phyloP scores from a whole-genome alignment of 768 basidiomycete genomes.

The Xerocomus spinulosus region DNA sequence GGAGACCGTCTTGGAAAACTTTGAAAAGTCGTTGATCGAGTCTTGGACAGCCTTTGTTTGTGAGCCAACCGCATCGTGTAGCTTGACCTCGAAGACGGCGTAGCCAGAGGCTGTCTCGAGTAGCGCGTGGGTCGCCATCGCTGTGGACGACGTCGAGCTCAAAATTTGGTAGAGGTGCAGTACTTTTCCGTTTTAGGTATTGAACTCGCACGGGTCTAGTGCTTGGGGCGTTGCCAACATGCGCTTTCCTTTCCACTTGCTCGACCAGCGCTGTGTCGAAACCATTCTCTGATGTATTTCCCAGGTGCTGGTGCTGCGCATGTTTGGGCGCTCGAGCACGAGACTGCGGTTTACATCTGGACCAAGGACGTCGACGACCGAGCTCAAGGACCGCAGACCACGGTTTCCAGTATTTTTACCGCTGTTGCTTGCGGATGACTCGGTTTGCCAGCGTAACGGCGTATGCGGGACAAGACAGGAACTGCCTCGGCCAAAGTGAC shows the following conservation, averaged over 20 bases:
- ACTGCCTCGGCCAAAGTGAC: no score
- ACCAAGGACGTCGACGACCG: background rate
- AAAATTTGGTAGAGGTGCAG: slow-evolving; percentile 20
- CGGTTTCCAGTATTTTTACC: background rate
- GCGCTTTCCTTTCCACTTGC: background rate
- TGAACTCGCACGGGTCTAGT: slow-evolving; percentile 4
- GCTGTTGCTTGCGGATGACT: no score
- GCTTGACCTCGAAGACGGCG: slow-evolving; percentile 85
- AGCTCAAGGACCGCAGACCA: background rate
- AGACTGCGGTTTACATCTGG: background rate
- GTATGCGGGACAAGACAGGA: no score
- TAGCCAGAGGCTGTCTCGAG: slow-evolving; percentile 95
- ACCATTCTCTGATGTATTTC: background rate
- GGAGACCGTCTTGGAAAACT: slow-evolving; percentile 90
- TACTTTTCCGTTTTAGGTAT: background rate
- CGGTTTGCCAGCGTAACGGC: no score
- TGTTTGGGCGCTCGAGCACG: slow-evolving; percentile 1
- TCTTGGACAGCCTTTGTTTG: slow-evolving; percentile 76
- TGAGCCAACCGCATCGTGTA: slow-evolving; percentile 82
- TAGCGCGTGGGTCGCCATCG: slow-evolving; percentile 78
- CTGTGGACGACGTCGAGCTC: slow-evolving; percentile 21
- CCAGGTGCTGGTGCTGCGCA: slow-evolving; percentile 1
- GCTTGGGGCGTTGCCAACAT: background rate
- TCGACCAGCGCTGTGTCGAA: background rate
- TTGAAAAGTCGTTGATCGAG: slow-evolving; percentile 79